Evolutionary conservation across 1,284 basidiomycete genomes (phyloP).

Genomic region (Pseudozyma pruni): DNA sequence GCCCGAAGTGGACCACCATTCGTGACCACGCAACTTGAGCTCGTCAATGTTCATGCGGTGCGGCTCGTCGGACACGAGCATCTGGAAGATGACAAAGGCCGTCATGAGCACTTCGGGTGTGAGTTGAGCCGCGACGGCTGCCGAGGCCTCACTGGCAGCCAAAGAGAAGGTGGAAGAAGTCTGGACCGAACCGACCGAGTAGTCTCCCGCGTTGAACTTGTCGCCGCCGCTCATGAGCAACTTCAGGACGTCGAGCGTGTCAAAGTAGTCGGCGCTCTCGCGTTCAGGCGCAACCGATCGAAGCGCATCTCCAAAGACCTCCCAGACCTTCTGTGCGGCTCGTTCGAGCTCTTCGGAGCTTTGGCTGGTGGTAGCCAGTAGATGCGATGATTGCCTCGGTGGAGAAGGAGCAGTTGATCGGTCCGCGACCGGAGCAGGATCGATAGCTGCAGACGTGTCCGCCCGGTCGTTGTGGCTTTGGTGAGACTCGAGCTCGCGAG

Average conservation of each 20-base stretch:
- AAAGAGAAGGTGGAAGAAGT: conserved; percentile 32
- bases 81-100: conserved; percentile 58
- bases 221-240: conserved; percentile 42
- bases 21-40: conserved; percentile 50
- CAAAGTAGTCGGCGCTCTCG: conserved; percentile 46
- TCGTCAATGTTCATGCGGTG: conserved; percentile 54
- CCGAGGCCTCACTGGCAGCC: conserved; percentile 28
- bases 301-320: conserved; percentile 57
- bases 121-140: conserved; percentile 29
- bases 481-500: conserved; percentile 1
- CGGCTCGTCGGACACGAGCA: conserved; percentile 48
- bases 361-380: conserved; percentile 20
- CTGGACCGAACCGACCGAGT: conserved; percentile 45
- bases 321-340: conserved; percentile 55
- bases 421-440: conserved; percentile 2
- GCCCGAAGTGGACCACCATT: conserved; percentile 55
- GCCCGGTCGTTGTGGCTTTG: conserved; percentile 1
- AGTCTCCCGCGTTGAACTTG: conserved; percentile 29
- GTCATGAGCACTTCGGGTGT: conserved; percentile 50
- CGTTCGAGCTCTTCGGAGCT: conserved; percentile 58
- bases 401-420: background rate
- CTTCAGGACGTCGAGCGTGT: conserved; percentile 52
- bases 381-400: conserved; percentile 2
- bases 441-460: conserved; percentile 34
- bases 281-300: conserved; percentile 50